phyloP scores from a whole-genome alignment of 2,329 filamentous ascomycete genomes.

The Penicillium sp. region DNA sequence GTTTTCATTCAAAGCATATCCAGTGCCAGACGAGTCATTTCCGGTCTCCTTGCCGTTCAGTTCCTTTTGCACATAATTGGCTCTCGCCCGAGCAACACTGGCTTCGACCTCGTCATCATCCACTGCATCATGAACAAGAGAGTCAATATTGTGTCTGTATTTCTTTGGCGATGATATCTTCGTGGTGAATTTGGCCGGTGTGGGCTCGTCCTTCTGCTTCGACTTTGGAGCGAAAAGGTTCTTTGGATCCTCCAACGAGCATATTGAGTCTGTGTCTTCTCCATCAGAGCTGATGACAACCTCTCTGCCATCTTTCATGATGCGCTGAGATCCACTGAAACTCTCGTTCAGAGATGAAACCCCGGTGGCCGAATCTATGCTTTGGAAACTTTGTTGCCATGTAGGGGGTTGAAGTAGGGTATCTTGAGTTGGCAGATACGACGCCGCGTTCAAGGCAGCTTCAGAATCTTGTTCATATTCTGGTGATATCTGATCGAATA shows the following conservation, averaged over 20 bases:
- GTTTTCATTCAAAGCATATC: conserved; percentile 33
- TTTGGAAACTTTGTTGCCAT: conserved; percentile 20
- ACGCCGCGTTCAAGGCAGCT: conserved; percentile 17
- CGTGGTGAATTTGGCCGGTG: background rate
- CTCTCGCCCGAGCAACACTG: conserved; percentile 43
- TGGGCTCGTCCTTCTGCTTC: background rate
- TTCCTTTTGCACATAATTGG: conserved; percentile 24
- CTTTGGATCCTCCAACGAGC: conserved; percentile 53
- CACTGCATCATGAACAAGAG: conserved; percentile 59
- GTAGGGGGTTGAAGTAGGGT: background rate
- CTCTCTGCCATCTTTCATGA: conserved; percentile 55
- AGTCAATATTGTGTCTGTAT: conserved; percentile 64
- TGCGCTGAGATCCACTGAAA: conserved; percentile 46
- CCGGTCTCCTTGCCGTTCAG: background rate
- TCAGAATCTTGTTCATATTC: conserved; percentile 6
- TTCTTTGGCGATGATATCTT: conserved; percentile 22
- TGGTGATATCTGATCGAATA: conserved; percentile 22
- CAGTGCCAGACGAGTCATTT: background rate
- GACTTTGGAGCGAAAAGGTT: conserved; percentile 32
- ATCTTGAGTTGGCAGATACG: conserved; percentile 12
- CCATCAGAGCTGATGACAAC: conserved; percentile 68
- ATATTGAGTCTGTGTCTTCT: conserved; percentile 61
- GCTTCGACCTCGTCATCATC: conserved; percentile 60
- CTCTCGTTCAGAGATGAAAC: conserved; percentile 22
- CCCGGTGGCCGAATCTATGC: conserved; percentile 10